Base-by-base conservation (phyloP, 1,284 basidiomycete genomes). In the Trichosporon sp. region DNA sequence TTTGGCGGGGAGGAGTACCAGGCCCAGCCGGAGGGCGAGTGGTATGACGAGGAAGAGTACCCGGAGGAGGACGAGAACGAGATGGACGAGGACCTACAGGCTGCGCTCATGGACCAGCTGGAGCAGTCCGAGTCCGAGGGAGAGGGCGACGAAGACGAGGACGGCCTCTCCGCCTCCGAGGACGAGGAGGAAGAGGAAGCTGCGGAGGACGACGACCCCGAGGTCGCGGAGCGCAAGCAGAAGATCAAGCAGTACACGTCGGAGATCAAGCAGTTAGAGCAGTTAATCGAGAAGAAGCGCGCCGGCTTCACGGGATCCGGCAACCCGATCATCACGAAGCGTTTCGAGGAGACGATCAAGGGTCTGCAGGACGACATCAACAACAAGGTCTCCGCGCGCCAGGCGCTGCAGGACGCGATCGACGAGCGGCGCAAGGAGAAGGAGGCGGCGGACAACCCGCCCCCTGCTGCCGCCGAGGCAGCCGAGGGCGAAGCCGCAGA, bases 261-360 rank as follows among this genome's bases (percentile, higher is more conserved):
- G 80, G 95, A 97, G 84, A 94, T 96, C 74, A 87, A 90, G 68
- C 93, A 96, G 80, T 85, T 97, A 73, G 93, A 97, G 83, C 89
- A 90, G 65, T 93, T 93, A 7, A 91, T 97, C 21, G 88, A 90
- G 87, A 97, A 96, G 86, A 89, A 89, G 73, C 87, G 87, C 32
- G 93, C 96, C 80, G 91, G 96, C 72, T 89, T 91, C n/a, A 91
- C 90, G 73, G 92, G 93, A 51, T 12, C 10, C 14, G 89, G 89
- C 11, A 98, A 97, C 81, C 91, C 92, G 26, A 89, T 97, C 71
- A 94, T 97, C 83, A 91, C 90, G 86, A 92, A 92, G 88, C 93
- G 95, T 43, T 96, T 96, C 84, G 93, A 96, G 82, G 94, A 96
- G 80, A 91, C 92, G 3, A 85, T 96, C 77, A 91, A 90, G 85